Percentiles rank a stretch among this genome's conserved stretches.
These are phyloP conservation scores for Tuber melanosporum DNA, from an alignment of 495 filamentous ascomycete species.

Conservation along the genomic window DNA sequence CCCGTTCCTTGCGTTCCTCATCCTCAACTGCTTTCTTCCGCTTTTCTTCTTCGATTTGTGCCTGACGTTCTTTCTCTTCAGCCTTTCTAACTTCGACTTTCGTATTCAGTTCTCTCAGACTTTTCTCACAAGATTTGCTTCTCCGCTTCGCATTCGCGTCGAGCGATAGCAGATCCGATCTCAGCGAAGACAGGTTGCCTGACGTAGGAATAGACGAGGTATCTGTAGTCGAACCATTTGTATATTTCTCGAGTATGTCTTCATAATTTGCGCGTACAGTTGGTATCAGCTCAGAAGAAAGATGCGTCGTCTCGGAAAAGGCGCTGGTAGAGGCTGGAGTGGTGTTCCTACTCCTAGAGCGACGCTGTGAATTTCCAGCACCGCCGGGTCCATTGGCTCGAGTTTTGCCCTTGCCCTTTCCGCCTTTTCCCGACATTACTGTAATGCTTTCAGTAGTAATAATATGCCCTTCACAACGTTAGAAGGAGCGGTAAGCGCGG, in stretches of 20 bases:
- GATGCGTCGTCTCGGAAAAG: conserved; percentile 47
- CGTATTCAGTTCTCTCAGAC: conserved; percentile 23
- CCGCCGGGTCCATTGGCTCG: conserved; percentile 44
- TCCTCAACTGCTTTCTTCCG: conserved; percentile 50
- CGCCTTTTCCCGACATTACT: conserved; percentile 45
- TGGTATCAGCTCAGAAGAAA: conserved; percentile 50
- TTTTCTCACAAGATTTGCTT: conserved; percentile 15
- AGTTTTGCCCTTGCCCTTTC: conserved; percentile 74
- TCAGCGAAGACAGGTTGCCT: conserved; percentile 61
- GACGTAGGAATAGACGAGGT: conserved; percentile 66
- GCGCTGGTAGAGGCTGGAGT: conserved; percentile 64
- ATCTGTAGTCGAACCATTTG: conserved; percentile 43
- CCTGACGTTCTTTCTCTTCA: conserved; percentile 47
- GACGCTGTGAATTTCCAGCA: conserved; percentile 48
- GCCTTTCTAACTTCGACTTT: conserved; percentile 44
- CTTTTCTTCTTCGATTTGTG: conserved; percentile 46
- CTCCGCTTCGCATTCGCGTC: conserved; percentile 26
- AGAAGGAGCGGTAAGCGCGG: conserved; percentile 11
- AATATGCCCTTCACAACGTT: background rate
- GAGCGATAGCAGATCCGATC: conserved; percentile 51
- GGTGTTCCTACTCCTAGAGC: conserved; percentile 76
- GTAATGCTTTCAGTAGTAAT: conserved; percentile 4
- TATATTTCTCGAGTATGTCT: conserved; percentile 61
- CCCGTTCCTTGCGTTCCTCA: conserved; percentile 50
- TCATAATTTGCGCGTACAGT: conserved; percentile 59